phyloP scores from a whole-genome alignment of 257 asterid genomes.

The Solanum pinnatisectum region DNA sequence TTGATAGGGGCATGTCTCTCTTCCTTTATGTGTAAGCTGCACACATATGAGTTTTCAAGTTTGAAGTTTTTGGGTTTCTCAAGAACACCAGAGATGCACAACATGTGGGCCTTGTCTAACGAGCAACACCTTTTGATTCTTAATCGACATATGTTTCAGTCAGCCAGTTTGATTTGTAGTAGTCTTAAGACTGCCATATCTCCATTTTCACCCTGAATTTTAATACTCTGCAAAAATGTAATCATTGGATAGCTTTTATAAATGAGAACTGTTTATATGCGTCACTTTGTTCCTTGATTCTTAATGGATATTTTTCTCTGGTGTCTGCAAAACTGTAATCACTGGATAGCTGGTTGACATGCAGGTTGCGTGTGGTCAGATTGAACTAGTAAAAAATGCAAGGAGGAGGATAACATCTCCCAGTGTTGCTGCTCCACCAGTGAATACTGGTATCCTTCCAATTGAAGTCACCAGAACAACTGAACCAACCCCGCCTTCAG shows the following conservation, averaged over 20 bases:
- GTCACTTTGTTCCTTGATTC: background rate
- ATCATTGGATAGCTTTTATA: background rate
- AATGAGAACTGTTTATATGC: background rate
- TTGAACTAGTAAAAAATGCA: constrained; percentile 39
- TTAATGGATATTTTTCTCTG: background rate
- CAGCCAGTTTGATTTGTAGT: background rate
- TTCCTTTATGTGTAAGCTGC: background rate
- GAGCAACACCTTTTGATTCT: background rate
- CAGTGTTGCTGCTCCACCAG: constrained; percentile 4
- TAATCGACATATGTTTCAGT: background rate
- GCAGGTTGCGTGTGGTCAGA: constrained; percentile 64
- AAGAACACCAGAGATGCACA: background rate
- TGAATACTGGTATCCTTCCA: constrained; percentile 15
- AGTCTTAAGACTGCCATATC: background rate
- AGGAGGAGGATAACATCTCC: constrained; percentile 41
- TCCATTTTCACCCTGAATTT: background rate
- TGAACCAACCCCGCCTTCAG: constrained; percentile 29
- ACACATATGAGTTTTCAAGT: background rate
- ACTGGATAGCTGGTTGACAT: background rate
- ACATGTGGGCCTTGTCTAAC: background rate
- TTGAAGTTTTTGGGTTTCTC: background rate
- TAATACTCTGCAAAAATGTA: background rate
- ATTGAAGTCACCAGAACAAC: constrained; percentile 8
- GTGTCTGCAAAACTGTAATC: background rate
- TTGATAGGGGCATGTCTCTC: background rate